Percentiles rank a stretch among this genome's conserved stretches.
Evolutionary conservation across 164 flowering plant genomes (phyloP).

Genomic region (Berberis thunbergii): DNA sequence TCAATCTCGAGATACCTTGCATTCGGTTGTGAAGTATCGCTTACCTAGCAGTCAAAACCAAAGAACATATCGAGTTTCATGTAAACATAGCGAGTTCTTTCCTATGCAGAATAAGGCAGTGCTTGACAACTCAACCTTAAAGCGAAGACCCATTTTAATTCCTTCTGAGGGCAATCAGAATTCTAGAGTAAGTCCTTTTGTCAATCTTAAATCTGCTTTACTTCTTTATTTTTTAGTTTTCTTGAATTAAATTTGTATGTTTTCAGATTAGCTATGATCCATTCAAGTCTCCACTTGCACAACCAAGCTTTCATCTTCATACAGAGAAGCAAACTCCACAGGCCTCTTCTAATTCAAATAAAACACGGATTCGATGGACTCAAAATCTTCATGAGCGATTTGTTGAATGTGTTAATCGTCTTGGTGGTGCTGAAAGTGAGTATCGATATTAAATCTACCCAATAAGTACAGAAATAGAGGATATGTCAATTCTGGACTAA

Average conservation of each 20-base stretch:
- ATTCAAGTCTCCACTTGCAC: slow-evolving; percentile 13
- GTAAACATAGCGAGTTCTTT: slow-evolving; percentile 10
- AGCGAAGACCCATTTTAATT: slow-evolving; percentile 14
- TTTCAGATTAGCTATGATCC: slow-evolving; percentile 14
- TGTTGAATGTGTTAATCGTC: slow-evolving; percentile 73
- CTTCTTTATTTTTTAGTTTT: neutral
- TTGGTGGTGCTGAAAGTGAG: slow-evolving; percentile 96
- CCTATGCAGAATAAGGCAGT: slow-evolving; percentile 18
- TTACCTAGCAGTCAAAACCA: slow-evolving; percentile 12
- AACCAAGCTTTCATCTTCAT: slow-evolving; percentile 18
- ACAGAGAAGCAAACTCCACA: slow-evolving; percentile 26
- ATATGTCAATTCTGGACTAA: slow-evolving; percentile 1
- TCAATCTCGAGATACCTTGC: slow-evolving; percentile 24
- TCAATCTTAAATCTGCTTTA: neutral
- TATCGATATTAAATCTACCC: neutral
- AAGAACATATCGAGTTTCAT: slow-evolving; percentile 7
- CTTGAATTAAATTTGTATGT: neutral
- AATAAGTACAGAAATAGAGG: neutral
- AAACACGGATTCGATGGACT: slow-evolving; percentile 87
- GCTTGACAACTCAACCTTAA: slow-evolving; percentile 17
- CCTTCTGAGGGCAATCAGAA: slow-evolving; percentile 23
- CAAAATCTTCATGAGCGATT: slow-evolving; percentile 82
- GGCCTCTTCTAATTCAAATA: slow-evolving; percentile 23
- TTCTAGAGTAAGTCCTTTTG: slow-evolving; percentile 27
- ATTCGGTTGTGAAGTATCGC: slow-evolving; percentile 23